Evolutionary conservation across 805 yeast genomes (phyloP).

Genomic region (Teunomyces atbi): DNA sequence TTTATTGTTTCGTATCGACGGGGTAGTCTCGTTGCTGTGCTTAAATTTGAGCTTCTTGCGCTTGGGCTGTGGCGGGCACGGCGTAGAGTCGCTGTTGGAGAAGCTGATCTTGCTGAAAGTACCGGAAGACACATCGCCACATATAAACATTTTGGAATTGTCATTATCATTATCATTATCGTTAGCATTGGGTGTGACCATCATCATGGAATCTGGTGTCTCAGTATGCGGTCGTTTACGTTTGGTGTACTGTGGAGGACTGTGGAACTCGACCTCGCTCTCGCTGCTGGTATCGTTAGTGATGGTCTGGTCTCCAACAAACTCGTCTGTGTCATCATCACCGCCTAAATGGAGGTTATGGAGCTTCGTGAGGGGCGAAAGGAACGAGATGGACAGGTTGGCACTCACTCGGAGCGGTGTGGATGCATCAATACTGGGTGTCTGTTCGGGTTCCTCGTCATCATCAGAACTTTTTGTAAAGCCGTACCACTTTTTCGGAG

Average conservation of each 20-base stretch:
- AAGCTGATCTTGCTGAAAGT: slow-evolving; percentile 23
- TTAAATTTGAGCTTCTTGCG: slow-evolving; percentile 35
- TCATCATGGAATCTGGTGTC: slow-evolving; percentile 24
- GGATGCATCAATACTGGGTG: slow-evolving; percentile 14
- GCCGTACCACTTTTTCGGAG: slow-evolving; percentile 10
- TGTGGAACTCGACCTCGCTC: slow-evolving; percentile 7
- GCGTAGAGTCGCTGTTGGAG: slow-evolving; percentile 41
- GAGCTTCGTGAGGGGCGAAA: slow-evolving; percentile 37
- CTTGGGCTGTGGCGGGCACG: slow-evolving; percentile 41
- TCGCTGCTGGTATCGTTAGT: slow-evolving; percentile 19
- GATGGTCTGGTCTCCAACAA: slow-evolving; percentile 29
- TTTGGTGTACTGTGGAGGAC: slow-evolving; percentile 21
- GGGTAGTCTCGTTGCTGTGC: slow-evolving; percentile 16
- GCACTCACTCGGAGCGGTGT: slow-evolving; percentile 19
- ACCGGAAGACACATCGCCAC: slow-evolving; percentile 14
- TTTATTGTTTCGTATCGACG: slow-evolving; percentile 19
- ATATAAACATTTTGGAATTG: slow-evolving; percentile 17
- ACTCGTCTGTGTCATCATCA: slow-evolving; percentile 13
- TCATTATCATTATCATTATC: slow-evolving; percentile 8
- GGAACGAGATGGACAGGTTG: slow-evolving; percentile 15
- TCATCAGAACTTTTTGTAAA: slow-evolving; percentile 10
- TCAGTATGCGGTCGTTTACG: slow-evolving; percentile 27
- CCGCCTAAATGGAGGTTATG: slow-evolving; percentile 30
- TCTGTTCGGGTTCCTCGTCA: neutral
- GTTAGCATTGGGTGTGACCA: slow-evolving; percentile 22